phyloP scores from a whole-genome alignment of 139 green algal genomes.

The Yamagishiella unicocca region DNA sequence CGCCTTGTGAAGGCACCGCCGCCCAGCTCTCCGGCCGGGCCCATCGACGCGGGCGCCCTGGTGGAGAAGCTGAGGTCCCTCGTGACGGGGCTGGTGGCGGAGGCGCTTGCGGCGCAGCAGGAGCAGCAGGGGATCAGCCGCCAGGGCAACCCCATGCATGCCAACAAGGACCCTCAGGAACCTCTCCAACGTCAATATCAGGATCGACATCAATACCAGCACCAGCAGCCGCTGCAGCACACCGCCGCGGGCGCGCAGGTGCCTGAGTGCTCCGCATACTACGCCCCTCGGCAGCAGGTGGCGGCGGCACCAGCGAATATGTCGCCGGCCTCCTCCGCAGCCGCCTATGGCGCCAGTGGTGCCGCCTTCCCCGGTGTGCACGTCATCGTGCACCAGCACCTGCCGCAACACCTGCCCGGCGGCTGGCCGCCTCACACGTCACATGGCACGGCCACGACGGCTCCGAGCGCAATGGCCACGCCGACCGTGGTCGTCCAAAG shows the following conservation, averaged over 20 bases:
- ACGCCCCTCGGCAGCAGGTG: not conserved
- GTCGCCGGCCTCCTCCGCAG: not conserved
- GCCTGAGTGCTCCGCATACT: not conserved
- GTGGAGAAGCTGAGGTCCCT: slow-evolving; percentile 28
- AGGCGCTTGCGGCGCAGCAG: slow-evolving; percentile 16
- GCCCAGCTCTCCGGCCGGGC: not conserved
- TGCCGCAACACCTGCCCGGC: not conserved
- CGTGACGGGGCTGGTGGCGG: slow-evolving; percentile 17
- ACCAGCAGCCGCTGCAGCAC: not conserved
- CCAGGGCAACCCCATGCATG: not conserved
- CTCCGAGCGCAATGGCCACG: not conserved
- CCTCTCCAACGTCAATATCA: not conserved
- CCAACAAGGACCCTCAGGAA: not conserved
- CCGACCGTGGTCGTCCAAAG: not conserved
- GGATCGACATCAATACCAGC: not conserved
- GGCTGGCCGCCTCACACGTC: not conserved
- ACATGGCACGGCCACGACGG: not conserved
- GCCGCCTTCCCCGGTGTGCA: not conserved
- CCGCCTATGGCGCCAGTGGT: not conserved
- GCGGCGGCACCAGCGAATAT: not conserved
- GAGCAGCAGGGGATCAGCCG: not conserved
- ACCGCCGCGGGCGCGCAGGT: not conserved
- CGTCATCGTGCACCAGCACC: not conserved
- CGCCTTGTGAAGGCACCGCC: not conserved
- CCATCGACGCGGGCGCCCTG: not conserved